These are phyloP conservation scores for Solanum chiquidenum DNA, from an alignment of 257 asterid genomes.

Conservation along the genomic window DNA sequence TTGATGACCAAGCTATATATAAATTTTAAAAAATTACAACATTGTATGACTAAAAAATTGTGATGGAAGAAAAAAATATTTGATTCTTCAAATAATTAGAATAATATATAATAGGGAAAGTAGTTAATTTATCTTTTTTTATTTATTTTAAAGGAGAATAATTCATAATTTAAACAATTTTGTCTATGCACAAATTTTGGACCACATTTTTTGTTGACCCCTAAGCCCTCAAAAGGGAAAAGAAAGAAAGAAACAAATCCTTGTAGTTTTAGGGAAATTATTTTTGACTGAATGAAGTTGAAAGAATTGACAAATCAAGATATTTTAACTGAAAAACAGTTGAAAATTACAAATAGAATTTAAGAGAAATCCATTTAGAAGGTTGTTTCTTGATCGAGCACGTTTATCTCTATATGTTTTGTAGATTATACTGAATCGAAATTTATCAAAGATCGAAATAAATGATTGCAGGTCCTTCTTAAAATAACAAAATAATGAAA, in stretches of 20 bases:
- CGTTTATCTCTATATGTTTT: no score
- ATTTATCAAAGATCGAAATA: background rate
- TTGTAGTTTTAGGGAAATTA: background rate
- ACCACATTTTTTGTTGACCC: background rate
- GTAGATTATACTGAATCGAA: background rate
- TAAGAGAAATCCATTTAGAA: background rate
- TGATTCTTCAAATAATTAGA: background rate
- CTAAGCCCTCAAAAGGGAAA: background rate
- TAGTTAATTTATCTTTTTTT: background rate
- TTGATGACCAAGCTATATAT: background rate
- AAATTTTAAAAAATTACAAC: background rate
- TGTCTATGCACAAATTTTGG: background rate
- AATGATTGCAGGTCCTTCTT: background rate
- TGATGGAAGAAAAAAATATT: background rate
- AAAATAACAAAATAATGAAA: background rate
- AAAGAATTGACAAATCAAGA: background rate
- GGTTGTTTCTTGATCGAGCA: no score
- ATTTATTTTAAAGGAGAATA: background rate
- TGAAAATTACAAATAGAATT: background rate
- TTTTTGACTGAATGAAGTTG: background rate
- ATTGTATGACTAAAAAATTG: background rate
- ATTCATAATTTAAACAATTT: background rate
- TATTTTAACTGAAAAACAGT: background rate
- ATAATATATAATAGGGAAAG: background rate
- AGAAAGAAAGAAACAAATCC: background rate